Evolutionary conservation across 768 basidiomycete genomes (phyloP).

Genomic region (Lactarius indigo): DNA sequence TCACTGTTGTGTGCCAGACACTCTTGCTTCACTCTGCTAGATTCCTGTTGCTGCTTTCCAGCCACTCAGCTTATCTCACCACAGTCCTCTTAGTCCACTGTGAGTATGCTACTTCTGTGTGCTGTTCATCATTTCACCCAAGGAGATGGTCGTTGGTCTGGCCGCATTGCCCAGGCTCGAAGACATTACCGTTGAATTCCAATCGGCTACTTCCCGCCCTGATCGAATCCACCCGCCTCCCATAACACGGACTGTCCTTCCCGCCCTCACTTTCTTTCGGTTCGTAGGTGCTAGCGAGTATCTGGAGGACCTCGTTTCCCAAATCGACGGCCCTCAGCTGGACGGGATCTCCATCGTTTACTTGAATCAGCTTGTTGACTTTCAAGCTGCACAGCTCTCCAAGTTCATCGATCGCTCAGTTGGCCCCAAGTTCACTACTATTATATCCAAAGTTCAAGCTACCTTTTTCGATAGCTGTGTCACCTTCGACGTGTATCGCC

Average conservation of each 20-base stretch:
- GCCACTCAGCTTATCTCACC: too few species aligned
- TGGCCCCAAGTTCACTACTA: too few species aligned
- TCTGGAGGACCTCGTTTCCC: neutral
- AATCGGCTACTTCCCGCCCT: neutral
- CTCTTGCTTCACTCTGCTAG: too few species aligned
- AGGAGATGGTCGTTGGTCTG: neutral
- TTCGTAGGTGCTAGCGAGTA: neutral
- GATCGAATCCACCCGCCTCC: neutral
- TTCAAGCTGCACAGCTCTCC: neutral
- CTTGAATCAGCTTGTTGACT: neutral
- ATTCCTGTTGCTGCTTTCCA: too few species aligned
- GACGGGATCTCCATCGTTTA: neutral
- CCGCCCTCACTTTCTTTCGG: neutral
- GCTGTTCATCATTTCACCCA: too few species aligned
- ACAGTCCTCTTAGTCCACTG: too few species aligned
- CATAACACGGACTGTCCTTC: neutral
- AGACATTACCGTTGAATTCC: neutral
- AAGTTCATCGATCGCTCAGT: neutral
- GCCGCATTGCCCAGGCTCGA: neutral
- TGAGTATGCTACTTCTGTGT: too few species aligned
- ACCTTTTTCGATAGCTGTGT: neutral
- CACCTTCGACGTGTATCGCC: neutral
- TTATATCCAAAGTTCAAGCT: too few species aligned
- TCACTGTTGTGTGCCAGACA: too few species aligned
- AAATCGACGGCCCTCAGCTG: neutral